Base-by-base conservation (phyloP, 1,284 basidiomycete species). In the Cutaneotrichosporon cavernicola region DNA sequence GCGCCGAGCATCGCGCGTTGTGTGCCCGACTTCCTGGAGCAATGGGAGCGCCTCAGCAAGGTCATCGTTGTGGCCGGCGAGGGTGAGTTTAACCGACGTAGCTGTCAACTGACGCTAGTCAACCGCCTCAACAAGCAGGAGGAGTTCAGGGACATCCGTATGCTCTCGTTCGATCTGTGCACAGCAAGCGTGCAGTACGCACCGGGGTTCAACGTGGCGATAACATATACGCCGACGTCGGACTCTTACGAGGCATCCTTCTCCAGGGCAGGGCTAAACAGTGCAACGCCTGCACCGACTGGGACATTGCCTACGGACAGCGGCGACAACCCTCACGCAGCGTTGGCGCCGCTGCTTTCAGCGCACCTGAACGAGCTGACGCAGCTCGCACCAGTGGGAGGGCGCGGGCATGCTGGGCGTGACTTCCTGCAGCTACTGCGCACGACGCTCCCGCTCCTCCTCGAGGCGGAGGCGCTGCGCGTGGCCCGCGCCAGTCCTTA, bases 1-100 rank as follows among this genome's bases (percentile, higher is more conserved):
- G 91, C 91, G 1, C 88, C 90, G 65, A 86, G 92, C 72, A 88
- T 95, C 64, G 87, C 91, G 67, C 88, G 88, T 8, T 95, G 92
- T 74, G 90, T 97, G 21, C 87, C 89, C 63, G 88, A 91, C 73
- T 94, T 97, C 76, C 80, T 92, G 68, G 88, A 91, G 71, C 92
- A 93, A 75, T 96, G 93, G 92, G 90, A 90, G 58, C 84, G 89
- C 49, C 88, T 96, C 38, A 90, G 90, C 46, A 94, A 92, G 80
- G 91, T 95, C 84, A 90, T 93, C 18, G 89, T 93, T 47, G 91
- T 97, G 63, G 91, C 92, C 7, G 86, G 91, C 68, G 91, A 94
- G 83, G 86, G 90, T 89, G 72, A 70, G 81, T 72, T 13, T 8
- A 11, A 13, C 5, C 9, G 5, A 16, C 8, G 18, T 38, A 34